Evolutionary conservation across 257 asterid species (phyloP), one percentile per base, ranked within the genome.

Genomic region (Pogostemon cablin): DNA sequence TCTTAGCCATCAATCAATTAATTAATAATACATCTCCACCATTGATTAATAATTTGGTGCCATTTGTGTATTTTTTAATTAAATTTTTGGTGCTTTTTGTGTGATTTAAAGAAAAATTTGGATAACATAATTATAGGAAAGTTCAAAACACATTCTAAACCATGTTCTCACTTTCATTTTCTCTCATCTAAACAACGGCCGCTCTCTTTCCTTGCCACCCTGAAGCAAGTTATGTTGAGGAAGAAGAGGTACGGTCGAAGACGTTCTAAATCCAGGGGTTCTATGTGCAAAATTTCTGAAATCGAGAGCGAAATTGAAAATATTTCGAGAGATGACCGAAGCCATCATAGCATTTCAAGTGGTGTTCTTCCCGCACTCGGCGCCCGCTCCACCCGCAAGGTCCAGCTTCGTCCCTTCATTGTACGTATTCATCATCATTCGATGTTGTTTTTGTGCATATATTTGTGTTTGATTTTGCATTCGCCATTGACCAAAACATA

Each of bases 301-400:
- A 76, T 81, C 20, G 87, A 86, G 46, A 76, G 68, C 54, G 90
- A 87, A 48, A 77, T 81, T 9, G 91, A 85, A 11, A 73, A 52
- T 42, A 58, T 64, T 1, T 79, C 88, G 0, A 63, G 73, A 59
- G 91, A 87, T 39, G 91, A 88, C 43, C 20, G 72, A 56, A 84
- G 87, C 66, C 75, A 81, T 10, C 84, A 85, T 40, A 83, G 90
- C 72, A 47, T 84, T 43, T 72, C 88, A 1, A 84, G 78, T 68
- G 86, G 74, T 7, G 78, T 87, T 74, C 87, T 89, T 52, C 95
- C 95, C 4, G 82, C 97, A 50, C 95, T 88, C 25, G 95, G 95
- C 40, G 95, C 80, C 10, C 80, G 79, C 52, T 74, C 79, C 77
- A 67, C 72, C 54, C 82, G 86, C 7, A 78, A 67, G 72, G 59